A percentile compares a stretch with the other conserved stretches of the same genome.
These are phyloP conservation scores for Zymoseptoria brevis DNA, from an alignment of 2,329 filamentous ascomycete genomes.

Conservation along the genomic window DNA sequence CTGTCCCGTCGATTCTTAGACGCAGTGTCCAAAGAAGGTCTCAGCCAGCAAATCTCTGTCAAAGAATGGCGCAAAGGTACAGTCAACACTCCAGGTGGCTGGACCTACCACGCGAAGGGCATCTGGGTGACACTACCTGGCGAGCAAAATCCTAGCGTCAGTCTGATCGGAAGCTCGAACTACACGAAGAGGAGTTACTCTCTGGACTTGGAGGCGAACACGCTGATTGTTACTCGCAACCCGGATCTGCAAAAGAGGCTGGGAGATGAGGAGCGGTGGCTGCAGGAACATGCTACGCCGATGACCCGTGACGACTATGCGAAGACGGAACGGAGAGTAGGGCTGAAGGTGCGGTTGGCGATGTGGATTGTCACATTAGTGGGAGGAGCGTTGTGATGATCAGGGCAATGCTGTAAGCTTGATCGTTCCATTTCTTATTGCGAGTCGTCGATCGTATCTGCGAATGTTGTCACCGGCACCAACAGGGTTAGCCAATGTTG, in stretches of 20 bases:
- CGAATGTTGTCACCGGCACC: background rate
- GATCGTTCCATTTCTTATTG: background rate
- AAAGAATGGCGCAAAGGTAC: conserved; percentile 84
- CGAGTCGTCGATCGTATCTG: background rate
- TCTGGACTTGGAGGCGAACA: conserved; percentile 83
- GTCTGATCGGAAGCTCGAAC: conserved; percentile 83
- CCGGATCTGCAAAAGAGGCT: conserved; percentile 61
- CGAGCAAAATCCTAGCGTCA: conserved; percentile 61
- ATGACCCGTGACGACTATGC: conserved; percentile 73
- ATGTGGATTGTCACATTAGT: conserved; percentile 89
- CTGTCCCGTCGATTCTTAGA: conserved; percentile 75
- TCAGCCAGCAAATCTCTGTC: conserved; percentile 56
- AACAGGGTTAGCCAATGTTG: background rate
- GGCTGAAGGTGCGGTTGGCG: conserved; percentile 73
- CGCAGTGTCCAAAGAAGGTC: conserved; percentile 46
- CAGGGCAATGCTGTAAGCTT: background rate
- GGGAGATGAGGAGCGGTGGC: conserved; percentile 70
- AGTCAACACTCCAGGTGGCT: conserved; percentile 71
- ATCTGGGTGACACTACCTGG: conserved; percentile 73
- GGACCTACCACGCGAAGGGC: conserved; percentile 98
- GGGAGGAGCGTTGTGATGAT: conserved; percentile 68
- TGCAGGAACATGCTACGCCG: conserved; percentile 63
- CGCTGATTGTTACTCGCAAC: conserved; percentile 74
- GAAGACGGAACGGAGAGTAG: conserved; percentile 72
- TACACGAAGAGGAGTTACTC: conserved; percentile 93